Evolutionary conservation across 2,329 filamentous ascomycete genomes (phyloP).

Genomic region (Annulohypoxylon truncatum): DNA sequence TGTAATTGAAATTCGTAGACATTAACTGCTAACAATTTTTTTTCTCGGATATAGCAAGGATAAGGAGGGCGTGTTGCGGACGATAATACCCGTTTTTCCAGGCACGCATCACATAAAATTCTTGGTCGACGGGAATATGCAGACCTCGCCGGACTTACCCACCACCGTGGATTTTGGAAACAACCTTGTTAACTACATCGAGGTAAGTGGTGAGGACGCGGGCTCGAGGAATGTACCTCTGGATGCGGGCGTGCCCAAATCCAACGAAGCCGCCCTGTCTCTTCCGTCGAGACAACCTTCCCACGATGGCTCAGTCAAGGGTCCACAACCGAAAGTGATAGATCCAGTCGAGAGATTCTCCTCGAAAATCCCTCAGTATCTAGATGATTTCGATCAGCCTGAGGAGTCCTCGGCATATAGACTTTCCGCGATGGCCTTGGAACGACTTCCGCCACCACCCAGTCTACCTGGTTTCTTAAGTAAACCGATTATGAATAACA

Average conservation of each 20-base stretch:
- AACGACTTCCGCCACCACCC: constrained; percentile 85
- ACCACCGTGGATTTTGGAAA: constrained; percentile 98
- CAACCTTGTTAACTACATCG: constrained; percentile 97
- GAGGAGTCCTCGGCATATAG: constrained; percentile 82
- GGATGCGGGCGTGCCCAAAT: constrained; percentile 46
- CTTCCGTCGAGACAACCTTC: constrained; percentile 51
- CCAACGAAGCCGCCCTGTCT: constrained; percentile 47
- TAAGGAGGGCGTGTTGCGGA: constrained; percentile 74
- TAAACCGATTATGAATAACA: constrained; percentile 93
- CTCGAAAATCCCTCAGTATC: constrained; percentile 81
- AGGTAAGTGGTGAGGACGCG: constrained; percentile 74
- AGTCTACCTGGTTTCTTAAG: constrained; percentile 89
- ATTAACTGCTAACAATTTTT: constrained; percentile 28
- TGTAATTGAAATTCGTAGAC: background rate
- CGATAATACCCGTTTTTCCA: constrained; percentile 84
- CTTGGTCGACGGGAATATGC: constrained; percentile 93
- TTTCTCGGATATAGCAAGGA: constrained; percentile 57
- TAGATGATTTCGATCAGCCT: constrained; percentile 86
- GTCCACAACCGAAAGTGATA: constrained; percentile 66
- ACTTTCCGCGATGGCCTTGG: constrained; percentile 78
- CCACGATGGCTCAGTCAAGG: constrained; percentile 58
- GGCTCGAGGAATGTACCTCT: constrained; percentile 46
- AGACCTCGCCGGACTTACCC: constrained; percentile 85
- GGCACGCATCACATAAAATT: constrained; percentile 98
- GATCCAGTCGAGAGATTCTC: constrained; percentile 72